Percentiles rank a stretch among this genome's conserved stretches.
phyloP scores from a whole-genome alignment of 352 stramenopile species.

The Discostella stelligera region DNA sequence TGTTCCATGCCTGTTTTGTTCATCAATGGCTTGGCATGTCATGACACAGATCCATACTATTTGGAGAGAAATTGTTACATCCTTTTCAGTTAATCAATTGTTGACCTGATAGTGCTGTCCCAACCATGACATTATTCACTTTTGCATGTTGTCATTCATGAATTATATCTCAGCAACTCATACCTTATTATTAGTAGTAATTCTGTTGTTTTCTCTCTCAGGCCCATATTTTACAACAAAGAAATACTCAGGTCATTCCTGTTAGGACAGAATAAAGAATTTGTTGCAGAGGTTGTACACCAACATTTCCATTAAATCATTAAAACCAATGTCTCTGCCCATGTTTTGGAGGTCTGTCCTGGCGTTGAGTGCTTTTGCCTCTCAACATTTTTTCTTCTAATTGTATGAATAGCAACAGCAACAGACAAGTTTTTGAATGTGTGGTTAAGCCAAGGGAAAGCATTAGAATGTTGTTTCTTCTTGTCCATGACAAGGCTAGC shows the following conservation, averaged over 20 bases:
- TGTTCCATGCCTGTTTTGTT: neutral
- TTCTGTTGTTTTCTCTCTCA: neutral
- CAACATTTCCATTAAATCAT: neutral
- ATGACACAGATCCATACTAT: neutral
- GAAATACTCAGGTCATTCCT: neutral
- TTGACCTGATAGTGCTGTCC: neutral
- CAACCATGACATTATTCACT: neutral
- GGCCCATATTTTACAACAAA: neutral
- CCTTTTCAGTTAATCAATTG: too few relatives aligned
- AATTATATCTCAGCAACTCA: slow-evolving; percentile 3
- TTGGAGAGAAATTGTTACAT: slow-evolving; percentile 2
- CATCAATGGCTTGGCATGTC: slow-evolving; percentile 5
- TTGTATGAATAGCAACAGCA: neutral
- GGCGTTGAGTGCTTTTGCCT: neutral
- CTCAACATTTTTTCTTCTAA: neutral
- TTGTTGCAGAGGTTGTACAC: neutral
- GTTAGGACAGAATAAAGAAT: slow-evolving; percentile 1
- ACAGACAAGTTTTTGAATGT: neutral
- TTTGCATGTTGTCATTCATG: slow-evolving; percentile 5
- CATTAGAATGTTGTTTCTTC: neutral
- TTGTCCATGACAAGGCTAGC: neutral
- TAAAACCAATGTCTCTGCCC: neutral
- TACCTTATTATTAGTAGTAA: slow-evolving; percentile 12
- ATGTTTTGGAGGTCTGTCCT: neutral
- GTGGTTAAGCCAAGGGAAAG: neutral